Percentiles rank a stretch among this genome's conserved stretches.
Conservation (phyloP, 2,329 filamentous ascomycete genomes). For the Colletotrichum endophyticum region DNA sequence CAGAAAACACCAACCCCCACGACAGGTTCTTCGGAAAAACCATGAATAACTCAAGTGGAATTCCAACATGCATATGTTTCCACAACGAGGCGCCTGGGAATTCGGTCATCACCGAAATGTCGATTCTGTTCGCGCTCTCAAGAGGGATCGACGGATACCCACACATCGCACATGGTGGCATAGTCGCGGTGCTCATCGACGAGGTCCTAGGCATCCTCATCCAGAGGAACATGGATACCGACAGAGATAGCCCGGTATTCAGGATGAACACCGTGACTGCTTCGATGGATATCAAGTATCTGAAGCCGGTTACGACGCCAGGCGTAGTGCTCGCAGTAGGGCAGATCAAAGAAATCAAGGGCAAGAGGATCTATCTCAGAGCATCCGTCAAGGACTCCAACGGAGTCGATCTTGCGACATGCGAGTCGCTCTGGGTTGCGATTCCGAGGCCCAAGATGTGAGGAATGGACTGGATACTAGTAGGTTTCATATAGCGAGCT, state of each 20-base stretch:
- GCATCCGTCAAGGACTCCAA: constrained; percentile 33
- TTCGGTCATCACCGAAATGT: constrained; percentile 28
- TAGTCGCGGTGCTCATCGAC: constrained; percentile 38
- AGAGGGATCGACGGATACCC: constrained; percentile 37
- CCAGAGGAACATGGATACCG: constrained; percentile 38
- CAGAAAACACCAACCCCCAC: constrained; percentile 25
- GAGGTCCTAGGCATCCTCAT: constrained; percentile 40
- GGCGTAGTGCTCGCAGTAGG: constrained; percentile 34
- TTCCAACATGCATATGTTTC: constrained; percentile 39
- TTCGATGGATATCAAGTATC: constrained; percentile 36
- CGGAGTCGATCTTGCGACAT: constrained; percentile 32
- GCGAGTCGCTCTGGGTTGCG: constrained; percentile 18
- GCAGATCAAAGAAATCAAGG: constrained; percentile 34
- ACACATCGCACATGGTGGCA: constrained; percentile 39
- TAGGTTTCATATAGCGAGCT: not conserved
- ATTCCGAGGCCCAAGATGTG: constrained; percentile 6
- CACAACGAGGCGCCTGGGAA: constrained; percentile 29
- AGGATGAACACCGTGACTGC: constrained; percentile 36
- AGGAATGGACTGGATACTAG: not conserved
- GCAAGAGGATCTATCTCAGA: constrained; percentile 35
- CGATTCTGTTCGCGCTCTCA: constrained; percentile 36
- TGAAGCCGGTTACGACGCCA: constrained; percentile 34
- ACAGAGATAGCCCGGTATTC: constrained; percentile 32
- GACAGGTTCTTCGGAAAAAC: constrained; percentile 40
- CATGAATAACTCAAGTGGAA: constrained; percentile 29